phyloP scores from a whole-genome alignment of 1,139 yeast genomes.

The Yamadazyma friedrichii region DNA sequence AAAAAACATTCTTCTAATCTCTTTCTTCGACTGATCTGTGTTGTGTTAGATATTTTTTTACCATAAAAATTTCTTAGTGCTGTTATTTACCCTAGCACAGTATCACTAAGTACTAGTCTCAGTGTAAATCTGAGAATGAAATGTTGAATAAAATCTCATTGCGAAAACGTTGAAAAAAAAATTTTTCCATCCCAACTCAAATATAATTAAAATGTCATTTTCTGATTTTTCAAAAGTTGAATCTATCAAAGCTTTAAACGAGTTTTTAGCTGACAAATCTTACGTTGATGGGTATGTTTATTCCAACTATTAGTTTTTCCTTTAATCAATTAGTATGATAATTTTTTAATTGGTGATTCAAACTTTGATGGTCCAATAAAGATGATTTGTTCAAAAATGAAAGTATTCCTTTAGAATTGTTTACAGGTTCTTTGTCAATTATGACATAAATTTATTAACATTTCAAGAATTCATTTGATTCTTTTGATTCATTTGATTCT shows the following conservation, averaged over 20 bases:
- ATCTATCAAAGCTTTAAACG: conserved; percentile 83
- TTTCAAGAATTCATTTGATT: no score
- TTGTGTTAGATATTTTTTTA: not conserved
- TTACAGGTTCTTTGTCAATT: no score
- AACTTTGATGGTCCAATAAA: no score
- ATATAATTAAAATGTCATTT: conserved; percentile 54
- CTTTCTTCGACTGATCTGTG: not conserved
- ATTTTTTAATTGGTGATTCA: no score
- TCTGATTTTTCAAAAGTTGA: conserved; percentile 78
- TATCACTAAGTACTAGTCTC: not conserved
- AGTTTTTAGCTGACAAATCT: conserved; percentile 85
- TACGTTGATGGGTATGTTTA: conserved; percentile 88
- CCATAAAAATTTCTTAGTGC: not conserved
- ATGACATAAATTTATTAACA: no score
- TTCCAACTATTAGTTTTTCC: no score
- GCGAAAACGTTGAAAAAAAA: conserved; percentile 11
- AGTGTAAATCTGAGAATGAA: conserved; percentile 3
- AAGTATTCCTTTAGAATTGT: no score
- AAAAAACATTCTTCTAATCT: not conserved
- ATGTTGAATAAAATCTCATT: not conserved
- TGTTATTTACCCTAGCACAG: not conserved
- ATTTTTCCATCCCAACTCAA: conserved; percentile 7
- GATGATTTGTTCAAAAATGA: no score
- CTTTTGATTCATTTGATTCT: not conserved
- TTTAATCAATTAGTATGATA: no score